Base-by-base conservation (phyloP, 140 eudicot genomes). In the Senecio squalidus region DNA sequence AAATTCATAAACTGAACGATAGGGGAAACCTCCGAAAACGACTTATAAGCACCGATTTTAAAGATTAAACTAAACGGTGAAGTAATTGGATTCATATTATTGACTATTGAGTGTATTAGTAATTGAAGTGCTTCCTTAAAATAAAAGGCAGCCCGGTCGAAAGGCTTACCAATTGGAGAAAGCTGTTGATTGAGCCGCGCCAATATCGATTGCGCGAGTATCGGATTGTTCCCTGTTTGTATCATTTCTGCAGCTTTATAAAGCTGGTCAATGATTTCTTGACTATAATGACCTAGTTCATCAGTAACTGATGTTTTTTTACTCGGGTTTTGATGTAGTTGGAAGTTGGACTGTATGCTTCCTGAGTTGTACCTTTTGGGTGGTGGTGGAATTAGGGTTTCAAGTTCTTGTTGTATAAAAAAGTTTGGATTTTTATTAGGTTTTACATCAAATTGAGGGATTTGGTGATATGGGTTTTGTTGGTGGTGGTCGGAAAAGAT, bases 121-220 rank as follows among this genome's bases (percentile, higher is more conserved):
- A 68, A 52, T n/a, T 70, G 82, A 51, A 85, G 66, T 9, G 87
- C 84, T 58, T 85, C 95, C 66, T 82, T 82, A 54, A 64, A 76
- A 61, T 76, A 85, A 36, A 76, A 85, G 62, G 95, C 86, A 71
- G 90, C 90, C 84, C 95, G 68, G 16, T 53, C 43, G 67, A 85
- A 82, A 55, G 95, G 95, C 84, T 81, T 85, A 69, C 89, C 89
- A 30, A 70, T 74, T 5, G 94, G 89, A 58, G 89, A 79, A 64
- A 80, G 84, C 83, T 80, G 96, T 75, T 87, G 96, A 87, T 87
- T 87, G 96, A 87, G 96, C 96, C 96, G 96, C 96, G 96, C 96
- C 96, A 87, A 87, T 87, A 87, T 87, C 96, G 74, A 88, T 73
- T 87, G 94, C 86, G 89, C 89, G 86, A 77, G 86, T 62, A 71